Conservation (phyloP, 768 basidiomycete species). For the Lactarius tabidus region DNA sequence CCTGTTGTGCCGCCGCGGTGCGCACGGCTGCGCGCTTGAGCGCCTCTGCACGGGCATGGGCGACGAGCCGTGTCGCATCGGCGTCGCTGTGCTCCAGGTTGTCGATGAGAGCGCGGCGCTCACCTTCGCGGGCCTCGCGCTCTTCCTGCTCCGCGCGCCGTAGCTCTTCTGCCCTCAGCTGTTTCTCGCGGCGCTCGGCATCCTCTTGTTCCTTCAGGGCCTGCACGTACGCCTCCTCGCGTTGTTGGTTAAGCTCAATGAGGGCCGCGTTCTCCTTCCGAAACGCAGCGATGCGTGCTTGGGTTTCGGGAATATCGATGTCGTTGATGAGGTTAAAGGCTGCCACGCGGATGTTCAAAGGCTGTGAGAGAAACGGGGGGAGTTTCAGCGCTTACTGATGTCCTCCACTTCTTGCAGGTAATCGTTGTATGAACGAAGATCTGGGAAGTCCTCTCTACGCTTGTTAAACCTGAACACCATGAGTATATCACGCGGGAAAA, state of each 20-base stretch:
- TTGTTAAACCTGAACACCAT: constrained; percentile 78
- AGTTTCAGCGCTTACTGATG: constrained; percentile 50
- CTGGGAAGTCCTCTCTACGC: constrained; percentile 80
- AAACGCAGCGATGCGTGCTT: constrained; percentile 75
- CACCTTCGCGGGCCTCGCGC: constrained; percentile 69
- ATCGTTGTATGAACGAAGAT: constrained; percentile 81
- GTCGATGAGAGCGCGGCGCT: constrained; percentile 71
- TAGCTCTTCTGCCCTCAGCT: constrained; percentile 61
- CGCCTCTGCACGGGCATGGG: constrained; percentile 61
- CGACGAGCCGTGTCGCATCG: constrained; percentile 65
- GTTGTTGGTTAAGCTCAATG: constrained; percentile 80
- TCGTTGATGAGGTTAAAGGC: constrained; percentile 96
- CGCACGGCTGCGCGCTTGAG: constrained; percentile 58
- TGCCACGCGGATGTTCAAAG: neutral
- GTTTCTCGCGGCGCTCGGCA: constrained; percentile 64
- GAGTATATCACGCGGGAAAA: neutral
- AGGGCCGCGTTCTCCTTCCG: constrained; percentile 75
- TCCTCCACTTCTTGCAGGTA: constrained; percentile 97
- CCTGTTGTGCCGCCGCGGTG: constrained; percentile 34
- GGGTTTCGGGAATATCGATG: constrained; percentile 74
- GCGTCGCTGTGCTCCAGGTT: constrained; percentile 73
- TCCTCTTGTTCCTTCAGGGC: constrained; percentile 78
- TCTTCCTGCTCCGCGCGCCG: constrained; percentile 71
- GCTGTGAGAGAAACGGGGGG: constrained; percentile 27
- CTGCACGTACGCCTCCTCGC: constrained; percentile 72